Percentiles rank a stretch among this genome's conserved stretches.
Conservation (phyloP, 1,139 yeast genomes). For the Blastobotrys indianensis region DNA sequence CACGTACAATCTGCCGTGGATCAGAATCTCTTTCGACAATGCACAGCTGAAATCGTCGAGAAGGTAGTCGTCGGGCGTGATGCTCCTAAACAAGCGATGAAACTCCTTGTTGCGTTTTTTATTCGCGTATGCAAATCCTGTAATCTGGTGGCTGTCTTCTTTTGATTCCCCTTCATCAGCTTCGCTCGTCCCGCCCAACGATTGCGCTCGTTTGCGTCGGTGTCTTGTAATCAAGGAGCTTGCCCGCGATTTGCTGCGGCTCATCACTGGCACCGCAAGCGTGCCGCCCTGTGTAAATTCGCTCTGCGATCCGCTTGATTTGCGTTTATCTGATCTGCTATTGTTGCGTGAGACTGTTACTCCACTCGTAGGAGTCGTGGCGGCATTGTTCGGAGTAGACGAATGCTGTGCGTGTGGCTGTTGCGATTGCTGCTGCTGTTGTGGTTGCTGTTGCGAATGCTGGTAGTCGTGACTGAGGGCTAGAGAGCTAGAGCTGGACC, state of each 20-base stretch:
- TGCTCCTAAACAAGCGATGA: constrained; percentile 64
- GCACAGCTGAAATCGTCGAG: constrained; percentile 90
- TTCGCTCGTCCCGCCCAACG: constrained; percentile 3
- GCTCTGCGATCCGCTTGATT: constrained; percentile 1
- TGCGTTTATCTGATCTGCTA: neutral
- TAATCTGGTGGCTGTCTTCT: constrained; percentile 10
- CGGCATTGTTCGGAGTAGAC: no score
- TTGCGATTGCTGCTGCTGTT: no score
- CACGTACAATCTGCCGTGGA: constrained; percentile 88
- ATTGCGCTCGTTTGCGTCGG: constrained; percentile 6
- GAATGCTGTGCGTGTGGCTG: no score
- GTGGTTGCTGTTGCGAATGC: neutral
- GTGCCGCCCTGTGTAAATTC: constrained; percentile 14
- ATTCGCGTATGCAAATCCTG: constrained; percentile 50
- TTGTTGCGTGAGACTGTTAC: neutral
- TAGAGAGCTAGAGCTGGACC: no score
- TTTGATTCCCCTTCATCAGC: neutral
- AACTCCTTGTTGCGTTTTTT: constrained; percentile 69
- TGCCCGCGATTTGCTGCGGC: constrained; percentile 14
- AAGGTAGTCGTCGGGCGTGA: constrained; percentile 65
- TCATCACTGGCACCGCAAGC: constrained; percentile 14
- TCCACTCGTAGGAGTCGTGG: no score
- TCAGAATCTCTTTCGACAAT: constrained; percentile 72
- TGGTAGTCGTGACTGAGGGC: no score
- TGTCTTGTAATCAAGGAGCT: constrained; percentile 12